Percentiles rank a stretch among this genome's conserved stretches.
These are phyloP conservation scores for Cladosporium sp. DNA, from an alignment of 2,329 filamentous ascomycete genomes.

Conservation along the genomic window DNA sequence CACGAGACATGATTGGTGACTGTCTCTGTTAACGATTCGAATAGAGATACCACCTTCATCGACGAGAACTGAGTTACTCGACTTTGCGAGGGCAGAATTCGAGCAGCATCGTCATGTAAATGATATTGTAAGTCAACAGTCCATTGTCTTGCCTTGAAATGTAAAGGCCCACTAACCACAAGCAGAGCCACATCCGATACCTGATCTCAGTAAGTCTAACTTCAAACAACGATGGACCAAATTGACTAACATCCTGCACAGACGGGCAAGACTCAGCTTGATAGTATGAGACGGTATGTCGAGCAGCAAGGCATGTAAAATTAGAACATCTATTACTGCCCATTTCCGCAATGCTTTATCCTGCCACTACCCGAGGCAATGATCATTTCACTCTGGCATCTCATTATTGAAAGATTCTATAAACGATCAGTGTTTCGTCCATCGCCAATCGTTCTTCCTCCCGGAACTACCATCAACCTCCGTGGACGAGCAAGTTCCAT, in stretches of 20 bases:
- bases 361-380: no score
- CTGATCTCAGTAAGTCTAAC: constrained; percentile 38
- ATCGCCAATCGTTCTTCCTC: no score
- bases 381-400: no score
- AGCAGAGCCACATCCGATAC: constrained; percentile 44
- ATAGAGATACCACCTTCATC: constrained; percentile 33
- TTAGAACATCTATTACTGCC: no score
- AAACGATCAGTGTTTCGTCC: no score
- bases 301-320: constrained; percentile 28
- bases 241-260: constrained; percentile 17
- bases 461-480: no score
- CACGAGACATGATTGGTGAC: no score
- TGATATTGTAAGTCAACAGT: constrained; percentile 38
- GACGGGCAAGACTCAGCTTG: constrained; percentile 48
- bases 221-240: not conserved
- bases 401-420: no score
- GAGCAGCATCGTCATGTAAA: constrained; percentile 42
- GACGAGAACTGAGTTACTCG: constrained; percentile 40
- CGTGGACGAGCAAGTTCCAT: no score
- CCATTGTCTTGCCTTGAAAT: not conserved
- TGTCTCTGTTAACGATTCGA: not conserved
- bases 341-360: no score
- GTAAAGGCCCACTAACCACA: constrained; percentile 16
- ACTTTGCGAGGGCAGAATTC: constrained; percentile 47
- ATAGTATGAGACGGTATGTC: constrained; percentile 43